Base-by-base conservation (phyloP, 257 asterid species). In the Solanum sparsipilum region DNA sequence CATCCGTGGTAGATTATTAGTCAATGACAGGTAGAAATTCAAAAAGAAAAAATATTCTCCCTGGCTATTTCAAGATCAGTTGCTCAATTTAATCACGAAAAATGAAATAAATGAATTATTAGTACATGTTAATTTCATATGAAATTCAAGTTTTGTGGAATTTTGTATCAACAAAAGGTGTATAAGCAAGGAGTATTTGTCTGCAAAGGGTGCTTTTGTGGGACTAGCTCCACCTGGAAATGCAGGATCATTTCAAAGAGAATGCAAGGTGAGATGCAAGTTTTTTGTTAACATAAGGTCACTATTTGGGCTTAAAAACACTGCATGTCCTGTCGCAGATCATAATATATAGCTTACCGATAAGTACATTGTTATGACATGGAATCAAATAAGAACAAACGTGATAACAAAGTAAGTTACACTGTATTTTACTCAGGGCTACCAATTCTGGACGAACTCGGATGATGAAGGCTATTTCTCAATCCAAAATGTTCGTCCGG, bases 171-270 rank as follows among this genome's bases (percentile, higher is more conserved):
- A 65, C 20, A 20, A 65, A 56, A 90, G 98, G 89, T 92, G 90
- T 88, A 90, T 90, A 67, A 91, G 91, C 39, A 86, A 91, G 56
- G 94, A 93, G 84, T 29, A 82, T 82, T 91, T 94, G 85, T 89
- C 92, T 31, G 98, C 98, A 87, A 89, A 88, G 13, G 94, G 98
- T 41, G 98, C 98, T 38, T 93, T 92, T 46, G 93, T 95, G 13
- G 99, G 99, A 31, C 72, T 96, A 87, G 98, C 98, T 81, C 94
- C 94, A 41, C 98, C 96, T 1, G 99, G 99, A 84, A 92, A 89
- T 32, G 91, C 71, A 23, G 98, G 98, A 79, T 96, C 98, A 82
- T 96, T 96, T 93, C 98, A 95, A 88, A 94, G 91, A 88, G 99
- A 96, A 92, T 89, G 94, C 98, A 95, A 95, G 98, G 98, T 93